Conservation (phyloP, 805 yeast species). For the Ogataea thermomethanolica region DNA sequence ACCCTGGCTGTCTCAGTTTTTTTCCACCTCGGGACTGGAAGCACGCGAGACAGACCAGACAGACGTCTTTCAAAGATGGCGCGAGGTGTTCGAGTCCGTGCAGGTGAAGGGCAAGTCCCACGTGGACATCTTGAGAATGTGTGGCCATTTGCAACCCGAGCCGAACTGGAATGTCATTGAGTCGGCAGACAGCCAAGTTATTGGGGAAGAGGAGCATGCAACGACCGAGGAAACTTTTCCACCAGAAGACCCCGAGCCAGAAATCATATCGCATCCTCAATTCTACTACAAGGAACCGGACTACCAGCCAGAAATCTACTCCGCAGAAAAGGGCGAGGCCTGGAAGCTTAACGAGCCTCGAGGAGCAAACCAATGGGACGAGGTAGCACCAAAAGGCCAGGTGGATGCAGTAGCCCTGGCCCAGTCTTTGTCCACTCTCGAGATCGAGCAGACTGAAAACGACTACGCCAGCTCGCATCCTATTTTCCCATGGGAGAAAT, state of each 20-base stretch:
- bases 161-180: conserved; percentile 4
- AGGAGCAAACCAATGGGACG: conserved; percentile 22
- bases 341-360: conserved; percentile 29
- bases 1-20: conserved; percentile 21
- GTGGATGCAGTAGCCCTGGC: conserved; percentile 2
- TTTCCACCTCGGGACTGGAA: conserved; percentile 10
- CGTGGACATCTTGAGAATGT: conserved; percentile 19
- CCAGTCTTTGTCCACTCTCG: conserved; percentile 1
- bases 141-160: conserved; percentile 23
- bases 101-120: conserved; percentile 15
- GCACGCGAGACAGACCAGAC: conserved; percentile 10
- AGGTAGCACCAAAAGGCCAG: neutral
- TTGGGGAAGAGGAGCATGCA: conserved; percentile 1
- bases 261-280: conserved; percentile 8
- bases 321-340: conserved; percentile 31
- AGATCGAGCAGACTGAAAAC: conserved; percentile 10
- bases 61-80: conserved; percentile 30
- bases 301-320: conserved; percentile 23
- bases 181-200: neutral
- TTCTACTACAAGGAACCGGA: conserved; percentile 25
- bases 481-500: conserved; percentile 37
- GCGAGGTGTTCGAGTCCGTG: conserved; percentile 25
- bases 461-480: conserved; percentile 29
- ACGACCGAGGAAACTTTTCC: neutral
- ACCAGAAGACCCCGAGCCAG: neutral